These are phyloP conservation scores for Naganishia antarctica DNA, from an alignment of 768 basidiomycete species.

Conservation along the genomic window DNA sequence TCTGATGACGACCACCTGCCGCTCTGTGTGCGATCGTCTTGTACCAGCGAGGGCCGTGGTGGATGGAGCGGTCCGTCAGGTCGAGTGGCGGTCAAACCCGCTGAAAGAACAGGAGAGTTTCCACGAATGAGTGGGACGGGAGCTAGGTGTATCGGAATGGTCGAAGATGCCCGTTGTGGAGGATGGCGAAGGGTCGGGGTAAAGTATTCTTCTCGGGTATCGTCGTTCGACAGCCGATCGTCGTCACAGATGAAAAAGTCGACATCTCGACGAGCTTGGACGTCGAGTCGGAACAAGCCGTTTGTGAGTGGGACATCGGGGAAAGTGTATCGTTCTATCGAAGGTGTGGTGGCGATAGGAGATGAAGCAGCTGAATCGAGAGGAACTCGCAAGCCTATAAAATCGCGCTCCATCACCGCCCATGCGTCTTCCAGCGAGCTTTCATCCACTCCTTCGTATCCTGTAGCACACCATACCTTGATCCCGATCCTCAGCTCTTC, in stretches of 20 bases:
- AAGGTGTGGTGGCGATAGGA: too few relatives aligned
- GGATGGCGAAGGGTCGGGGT: constrained; percentile 38
- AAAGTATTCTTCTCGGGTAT: constrained; percentile 44
- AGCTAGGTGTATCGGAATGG: background rate
- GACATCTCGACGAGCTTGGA: background rate
- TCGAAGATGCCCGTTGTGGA: too few relatives aligned
- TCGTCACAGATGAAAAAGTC: background rate
- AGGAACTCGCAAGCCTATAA: too few relatives aligned
- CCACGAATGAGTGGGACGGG: background rate
- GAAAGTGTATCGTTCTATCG: too few relatives aligned
- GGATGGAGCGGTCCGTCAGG: constrained; percentile 1
- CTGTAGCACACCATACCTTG: too few relatives aligned
- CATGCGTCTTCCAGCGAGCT: too few relatives aligned
- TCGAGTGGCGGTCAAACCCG: constrained; percentile 22
- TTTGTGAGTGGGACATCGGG: too few relatives aligned
- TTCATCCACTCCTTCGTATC: too few relatives aligned
- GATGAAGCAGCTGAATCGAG: too few relatives aligned
- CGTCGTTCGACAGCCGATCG: background rate
- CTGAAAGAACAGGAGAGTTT: background rate
- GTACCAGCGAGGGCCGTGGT: background rate
- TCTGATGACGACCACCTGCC: constrained; percentile 26
- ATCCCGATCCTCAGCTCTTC: too few relatives aligned
- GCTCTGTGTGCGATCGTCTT: background rate
- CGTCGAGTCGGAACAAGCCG: too few relatives aligned
- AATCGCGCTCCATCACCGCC: too few relatives aligned